phyloP scores from a whole-genome alignment of 2,329 filamentous ascomycete species.

The Trichoderma simmonsii region DNA sequence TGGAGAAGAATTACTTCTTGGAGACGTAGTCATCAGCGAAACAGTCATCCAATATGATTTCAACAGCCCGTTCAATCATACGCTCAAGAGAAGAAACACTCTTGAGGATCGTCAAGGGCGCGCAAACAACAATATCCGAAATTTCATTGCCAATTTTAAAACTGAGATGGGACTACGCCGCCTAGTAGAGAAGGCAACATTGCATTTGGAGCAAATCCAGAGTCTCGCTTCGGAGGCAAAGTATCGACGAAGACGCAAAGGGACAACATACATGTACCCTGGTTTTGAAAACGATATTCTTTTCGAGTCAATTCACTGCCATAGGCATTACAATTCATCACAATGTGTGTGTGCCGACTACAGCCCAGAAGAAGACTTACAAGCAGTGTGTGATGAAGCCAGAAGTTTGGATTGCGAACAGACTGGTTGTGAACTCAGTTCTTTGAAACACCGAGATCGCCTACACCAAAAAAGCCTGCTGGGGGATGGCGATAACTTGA shows the following conservation, averaged over 20 bases:
- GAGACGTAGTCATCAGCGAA: not conserved
- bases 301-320: not conserved
- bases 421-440: fast-evolving
- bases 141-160: not conserved
- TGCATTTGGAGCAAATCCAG: not conserved
- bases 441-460: fast-evolving
- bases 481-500: fast-evolving
- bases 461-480: not conserved
- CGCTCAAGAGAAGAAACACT: not conserved
- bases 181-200: not conserved
- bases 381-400: not conserved
- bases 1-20: not conserved
- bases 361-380: fast-evolving
- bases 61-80: fast-evolving
- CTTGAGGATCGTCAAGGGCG: not conserved
- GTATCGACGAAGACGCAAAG: not conserved
- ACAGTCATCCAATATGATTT: not conserved
- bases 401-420: not conserved
- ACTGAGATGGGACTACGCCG: not conserved
- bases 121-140: not conserved
- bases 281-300: not conserved
- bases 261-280: not conserved
- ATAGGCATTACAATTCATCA: not conserved
- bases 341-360: not conserved
- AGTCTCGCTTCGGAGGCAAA: fast-evolving